Conservation (phyloP, 2,329 filamentous ascomycete species). For the Penicillium sp. region DNA sequence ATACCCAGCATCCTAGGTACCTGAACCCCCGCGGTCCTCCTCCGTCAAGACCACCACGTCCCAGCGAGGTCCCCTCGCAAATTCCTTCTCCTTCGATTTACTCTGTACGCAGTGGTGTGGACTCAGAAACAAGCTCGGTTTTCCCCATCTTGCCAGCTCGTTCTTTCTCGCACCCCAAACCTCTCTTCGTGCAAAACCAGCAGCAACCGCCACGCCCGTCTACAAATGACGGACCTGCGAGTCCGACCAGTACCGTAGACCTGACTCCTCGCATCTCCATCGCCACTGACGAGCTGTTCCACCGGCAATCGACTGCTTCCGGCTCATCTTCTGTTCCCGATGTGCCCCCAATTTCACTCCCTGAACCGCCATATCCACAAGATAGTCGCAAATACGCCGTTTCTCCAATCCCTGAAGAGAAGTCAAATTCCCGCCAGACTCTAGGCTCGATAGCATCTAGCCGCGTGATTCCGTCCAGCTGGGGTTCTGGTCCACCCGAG, state of each 20-base stretch:
- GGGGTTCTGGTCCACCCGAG: conserved; percentile 55
- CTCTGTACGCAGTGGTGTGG: conserved; percentile 31
- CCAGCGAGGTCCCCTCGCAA: conserved; percentile 27
- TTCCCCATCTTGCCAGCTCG: conserved; percentile 24
- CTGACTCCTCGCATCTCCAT: conserved; percentile 30
- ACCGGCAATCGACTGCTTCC: conserved; percentile 29
- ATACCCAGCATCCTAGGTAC: conserved; percentile 29
- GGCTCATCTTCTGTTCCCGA: conserved; percentile 34
- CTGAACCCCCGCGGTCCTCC: conserved; percentile 39
- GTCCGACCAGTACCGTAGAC: conserved; percentile 25
- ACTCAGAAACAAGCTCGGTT: conserved; percentile 27
- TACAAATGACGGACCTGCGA: conserved; percentile 18
- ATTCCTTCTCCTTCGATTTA: conserved; percentile 41
- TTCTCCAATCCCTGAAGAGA: conserved; percentile 75
- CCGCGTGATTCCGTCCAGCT: conserved; percentile 69
- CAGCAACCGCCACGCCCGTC: conserved; percentile 18
- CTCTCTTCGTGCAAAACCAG: conserved; percentile 9
- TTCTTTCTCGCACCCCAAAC: conserved; percentile 33
- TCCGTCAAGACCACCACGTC: conserved; percentile 46
- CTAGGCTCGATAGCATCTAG: conserved; percentile 68
- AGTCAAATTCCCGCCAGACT: conserved; percentile 52
- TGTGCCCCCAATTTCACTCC: conserved; percentile 26
- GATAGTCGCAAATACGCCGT: conserved; percentile 62
- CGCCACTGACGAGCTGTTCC: conserved; percentile 31
- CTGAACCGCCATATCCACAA: conserved; percentile 21